Base-by-base conservation (phyloP, 75 land plant species). In the Cryptomeria japonica region DNA sequence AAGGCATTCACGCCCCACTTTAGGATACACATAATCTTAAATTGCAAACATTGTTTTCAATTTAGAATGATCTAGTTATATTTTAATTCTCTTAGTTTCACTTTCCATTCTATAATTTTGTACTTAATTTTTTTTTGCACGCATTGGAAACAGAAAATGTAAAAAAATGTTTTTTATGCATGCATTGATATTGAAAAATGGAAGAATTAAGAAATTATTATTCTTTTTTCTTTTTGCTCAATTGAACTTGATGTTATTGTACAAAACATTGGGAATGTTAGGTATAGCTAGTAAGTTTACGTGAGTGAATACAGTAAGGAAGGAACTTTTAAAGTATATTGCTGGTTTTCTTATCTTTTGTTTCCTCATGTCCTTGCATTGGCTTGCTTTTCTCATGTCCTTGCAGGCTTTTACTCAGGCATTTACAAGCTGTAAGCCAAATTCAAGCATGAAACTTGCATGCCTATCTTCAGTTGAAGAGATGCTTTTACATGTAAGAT, bases 361-460 rank as follows among this genome's bases (percentile, higher is more conserved):
- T 41, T 79, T 76, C 18, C 22, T 39, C 19, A 39, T 79, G 15
- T 38, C 42, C 39, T 77, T 77, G 41, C 13, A 31, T 73, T 5
- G 19, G 36, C 11, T 31, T 73, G 46, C 7, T 77, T 77, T 16
- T 41, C 41, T 78, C 38, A 37, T 78, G 18, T 53, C 53, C 1
- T 38, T 89, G 88, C 91, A 91, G 92, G 92, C 86, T 11, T 89
- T 91, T 58, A 87, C 92, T 42, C 72, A 84, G 47, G 91, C 87
- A 39, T 91, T 89, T 83, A 49, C 72, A 19, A 82, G 47, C 49
- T 53, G 88, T 80, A 91, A 84, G 19, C 32, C 91, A 53, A 84
- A 87, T 47, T 89, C 91, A 19, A 46, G 68, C 38, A 84, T 87
- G 42, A 91, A 91, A 73, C 88, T 91, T 55, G 73, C 86, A 79